phyloP scores from a whole-genome alignment of 75 land plant genomes.

The Chamaecyparis obtusa region DNA sequence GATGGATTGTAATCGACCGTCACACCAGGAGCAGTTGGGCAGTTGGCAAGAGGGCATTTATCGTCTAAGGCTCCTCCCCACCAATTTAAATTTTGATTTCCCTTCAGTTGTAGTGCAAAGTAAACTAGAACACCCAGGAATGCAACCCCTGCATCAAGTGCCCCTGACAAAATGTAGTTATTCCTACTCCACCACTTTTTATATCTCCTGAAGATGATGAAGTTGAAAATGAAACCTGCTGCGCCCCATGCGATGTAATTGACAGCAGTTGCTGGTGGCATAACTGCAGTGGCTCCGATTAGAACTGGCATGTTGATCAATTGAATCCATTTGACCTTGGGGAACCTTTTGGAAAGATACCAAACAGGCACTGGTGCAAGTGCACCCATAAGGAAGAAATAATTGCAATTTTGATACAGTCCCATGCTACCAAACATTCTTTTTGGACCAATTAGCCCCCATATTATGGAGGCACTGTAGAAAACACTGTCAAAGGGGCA shows the following conservation, averaged over 20 bases:
- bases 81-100: slow-evolving; percentile 12
- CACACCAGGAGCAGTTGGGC: slow-evolving; percentile 31
- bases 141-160: slow-evolving; percentile 70
- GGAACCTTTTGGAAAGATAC: slow-evolving; percentile 28
- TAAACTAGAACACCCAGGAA: slow-evolving; percentile 55
- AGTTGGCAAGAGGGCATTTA: slow-evolving; percentile 28
- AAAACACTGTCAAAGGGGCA: slow-evolving; percentile 43
- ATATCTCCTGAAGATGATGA: slow-evolving; percentile 29
- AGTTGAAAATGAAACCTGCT: slow-evolving; percentile 59
- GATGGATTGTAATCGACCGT: background rate
- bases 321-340: slow-evolving; percentile 43
- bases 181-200: slow-evolving; percentile 68
- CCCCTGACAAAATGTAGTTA: slow-evolving; percentile 67
- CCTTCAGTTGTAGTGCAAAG: slow-evolving; percentile 25
- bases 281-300: slow-evolving; percentile 38
- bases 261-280: slow-evolving; percentile 57
- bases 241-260: slow-evolving; percentile 55
- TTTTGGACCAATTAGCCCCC: slow-evolving; percentile 57
- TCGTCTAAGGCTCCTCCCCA: slow-evolving; percentile 24
- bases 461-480: slow-evolving; percentile 45
- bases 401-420: slow-evolving; percentile 38
- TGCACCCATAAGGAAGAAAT: slow-evolving; percentile 52
- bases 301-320: slow-evolving; percentile 57
- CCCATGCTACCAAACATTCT: slow-evolving; percentile 58
- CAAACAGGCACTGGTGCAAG: slow-evolving; percentile 56